Conservation (phyloP, 352 stramenopile species). For the Lagenidium sp. region DNA sequence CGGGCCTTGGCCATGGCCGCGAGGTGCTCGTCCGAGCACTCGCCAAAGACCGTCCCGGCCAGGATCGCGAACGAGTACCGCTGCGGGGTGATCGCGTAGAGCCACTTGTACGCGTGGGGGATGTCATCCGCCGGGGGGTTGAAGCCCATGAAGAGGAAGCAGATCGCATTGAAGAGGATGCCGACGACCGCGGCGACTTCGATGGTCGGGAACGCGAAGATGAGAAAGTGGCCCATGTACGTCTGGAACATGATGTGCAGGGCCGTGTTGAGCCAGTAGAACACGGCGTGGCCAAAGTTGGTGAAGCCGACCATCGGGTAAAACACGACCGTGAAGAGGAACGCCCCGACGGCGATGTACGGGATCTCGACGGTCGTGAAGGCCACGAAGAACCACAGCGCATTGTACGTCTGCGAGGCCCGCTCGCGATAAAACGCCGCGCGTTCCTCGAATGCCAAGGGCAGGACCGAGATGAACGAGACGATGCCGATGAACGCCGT, state of each 20-base stretch:
- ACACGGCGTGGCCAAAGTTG: not conserved
- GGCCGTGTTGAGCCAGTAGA: slow-evolving; percentile 17
- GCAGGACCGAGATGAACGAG: slow-evolving; percentile 64
- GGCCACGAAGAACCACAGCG: slow-evolving; percentile 40
- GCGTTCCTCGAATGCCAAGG: slow-evolving; percentile 76
- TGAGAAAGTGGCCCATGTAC: slow-evolving; percentile 16
- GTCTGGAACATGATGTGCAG: slow-evolving; percentile 16
- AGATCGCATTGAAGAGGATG: slow-evolving; percentile 14
- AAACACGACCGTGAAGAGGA: slow-evolving; percentile 21
- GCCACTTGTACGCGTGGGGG: slow-evolving; percentile 29
- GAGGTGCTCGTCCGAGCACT: slow-evolving; percentile 18
- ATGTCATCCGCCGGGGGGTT: slow-evolving; percentile 18
- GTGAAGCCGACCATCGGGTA: slow-evolving; percentile 26
- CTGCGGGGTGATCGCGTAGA: slow-evolving; percentile 26
- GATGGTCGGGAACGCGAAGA: slow-evolving; percentile 8
- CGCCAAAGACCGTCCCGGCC: slow-evolving; percentile 13
- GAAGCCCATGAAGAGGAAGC: slow-evolving; percentile 18
- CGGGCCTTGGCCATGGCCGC: slow-evolving; percentile 2
- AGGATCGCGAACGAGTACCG: slow-evolving; percentile 23
- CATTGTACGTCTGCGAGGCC: slow-evolving; percentile 67
- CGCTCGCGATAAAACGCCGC: slow-evolving; percentile 87
- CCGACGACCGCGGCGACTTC: slow-evolving; percentile 9
- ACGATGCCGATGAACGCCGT: slow-evolving; percentile 81
- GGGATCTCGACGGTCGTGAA: slow-evolving; percentile 64
- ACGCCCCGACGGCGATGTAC: slow-evolving; percentile 14